Conservation (phyloP, 2,329 filamentous ascomycete species). For the Beauveria caledonica region DNA sequence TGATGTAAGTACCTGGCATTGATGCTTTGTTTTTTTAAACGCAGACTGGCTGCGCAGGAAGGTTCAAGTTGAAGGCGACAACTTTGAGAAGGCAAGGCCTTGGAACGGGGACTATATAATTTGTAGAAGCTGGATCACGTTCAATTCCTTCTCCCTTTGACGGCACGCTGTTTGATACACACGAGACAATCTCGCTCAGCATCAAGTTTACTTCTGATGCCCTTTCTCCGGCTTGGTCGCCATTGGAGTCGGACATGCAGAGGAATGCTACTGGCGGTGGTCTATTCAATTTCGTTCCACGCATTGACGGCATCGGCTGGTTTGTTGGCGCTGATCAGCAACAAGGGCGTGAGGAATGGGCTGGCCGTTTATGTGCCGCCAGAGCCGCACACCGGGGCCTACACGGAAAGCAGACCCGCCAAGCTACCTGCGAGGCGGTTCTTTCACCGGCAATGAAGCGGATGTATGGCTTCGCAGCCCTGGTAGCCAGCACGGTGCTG, state of each 20-base stretch:
- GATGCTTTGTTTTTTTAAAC: constrained; percentile 5
- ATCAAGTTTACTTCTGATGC: constrained; percentile 14
- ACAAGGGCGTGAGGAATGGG: constrained; percentile 12
- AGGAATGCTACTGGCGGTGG: constrained; percentile 12
- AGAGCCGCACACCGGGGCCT: constrained; percentile 12
- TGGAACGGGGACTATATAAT: too few species aligned
- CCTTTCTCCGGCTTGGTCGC: constrained; percentile 7
- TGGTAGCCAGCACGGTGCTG: constrained; percentile 8
- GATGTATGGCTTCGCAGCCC: background rate
- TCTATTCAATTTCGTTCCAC: constrained; percentile 12
- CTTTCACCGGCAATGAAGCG: constrained; percentile 10
- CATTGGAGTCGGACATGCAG: constrained; percentile 9
- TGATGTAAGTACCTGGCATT: background rate
- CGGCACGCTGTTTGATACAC: constrained; percentile 15
- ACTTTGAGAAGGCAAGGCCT: too few species aligned
- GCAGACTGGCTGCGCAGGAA: too few species aligned
- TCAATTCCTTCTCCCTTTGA: constrained; percentile 8
- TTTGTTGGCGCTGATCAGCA: constrained; percentile 13
- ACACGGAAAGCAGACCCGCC: constrained; percentile 13
- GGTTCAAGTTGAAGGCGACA: too few species aligned
- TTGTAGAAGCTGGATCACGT: too few species aligned
- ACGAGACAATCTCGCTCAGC: constrained; percentile 12
- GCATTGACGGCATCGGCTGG: constrained; percentile 5
- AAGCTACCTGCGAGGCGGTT: constrained; percentile 12
- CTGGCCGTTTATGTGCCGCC: constrained; percentile 4